A percentile compares a stretch with the other conserved stretches of the same genome.
Evolutionary conservation across 2,329 filamentous ascomycete species (phyloP).

Genomic region (Colletotrichum destructivum): DNA sequence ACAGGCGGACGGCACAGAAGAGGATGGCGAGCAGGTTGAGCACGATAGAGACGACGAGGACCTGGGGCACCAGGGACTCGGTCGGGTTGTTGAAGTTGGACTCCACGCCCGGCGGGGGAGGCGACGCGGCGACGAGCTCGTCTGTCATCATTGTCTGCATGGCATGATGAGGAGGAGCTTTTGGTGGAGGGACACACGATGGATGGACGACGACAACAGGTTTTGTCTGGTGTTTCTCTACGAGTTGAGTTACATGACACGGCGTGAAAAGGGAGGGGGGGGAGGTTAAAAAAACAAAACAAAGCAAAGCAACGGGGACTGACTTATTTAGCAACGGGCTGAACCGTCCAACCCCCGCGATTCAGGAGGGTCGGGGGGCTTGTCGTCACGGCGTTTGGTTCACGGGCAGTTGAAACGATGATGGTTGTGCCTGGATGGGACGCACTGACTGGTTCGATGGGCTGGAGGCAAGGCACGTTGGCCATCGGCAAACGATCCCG

Average conservation of each 20-base stretch:
- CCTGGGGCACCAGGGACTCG: constrained; percentile 40
- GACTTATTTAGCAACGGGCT: background rate
- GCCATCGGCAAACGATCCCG: constrained; percentile 16
- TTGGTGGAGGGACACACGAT: background rate
- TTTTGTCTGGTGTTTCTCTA: background rate
- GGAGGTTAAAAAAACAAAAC: no score
- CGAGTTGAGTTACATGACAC: background rate
- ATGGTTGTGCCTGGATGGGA: background rate
- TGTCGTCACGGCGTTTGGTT: background rate
- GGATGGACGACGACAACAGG: background rate
- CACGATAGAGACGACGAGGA: constrained; percentile 30
- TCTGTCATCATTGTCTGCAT: constrained; percentile 24
- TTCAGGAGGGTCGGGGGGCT: background rate
- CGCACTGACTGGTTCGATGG: constrained; percentile 35
- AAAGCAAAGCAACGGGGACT: no score
- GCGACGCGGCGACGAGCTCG: constrained; percentile 14
- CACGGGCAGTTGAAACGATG: constrained; percentile 20
- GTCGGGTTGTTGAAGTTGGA: constrained; percentile 33
- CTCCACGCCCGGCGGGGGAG: constrained; percentile 29
- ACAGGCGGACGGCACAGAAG: constrained; percentile 37
- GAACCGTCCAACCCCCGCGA: background rate
- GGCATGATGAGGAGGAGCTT: constrained; percentile 24
- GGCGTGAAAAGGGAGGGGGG: fast-evolving
- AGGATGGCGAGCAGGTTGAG: constrained; percentile 36
- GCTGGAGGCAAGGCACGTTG: background rate